These are phyloP conservation scores for Cardamine resedifolia DNA, from an alignment of 345 rosid genomes.

Conservation along the genomic window DNA sequence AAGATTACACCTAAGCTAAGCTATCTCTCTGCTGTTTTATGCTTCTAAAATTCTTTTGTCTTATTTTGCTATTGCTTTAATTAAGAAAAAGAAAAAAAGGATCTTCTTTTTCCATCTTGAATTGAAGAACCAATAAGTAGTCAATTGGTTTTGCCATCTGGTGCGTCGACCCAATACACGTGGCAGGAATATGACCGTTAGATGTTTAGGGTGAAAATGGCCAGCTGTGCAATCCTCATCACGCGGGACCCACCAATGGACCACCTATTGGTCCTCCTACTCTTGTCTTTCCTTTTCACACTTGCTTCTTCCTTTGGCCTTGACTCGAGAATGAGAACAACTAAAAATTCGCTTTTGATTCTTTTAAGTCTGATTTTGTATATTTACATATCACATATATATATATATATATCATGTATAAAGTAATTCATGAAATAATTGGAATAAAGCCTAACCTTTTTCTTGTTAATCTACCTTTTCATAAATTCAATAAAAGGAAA, in stretches of 20 bases:
- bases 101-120: neutral
- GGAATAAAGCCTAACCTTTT: neutral
- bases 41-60: neutral
- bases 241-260: constrained; percentile 20
- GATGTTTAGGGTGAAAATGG: neutral
- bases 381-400: neutral
- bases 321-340: neutral
- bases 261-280: constrained; percentile 8
- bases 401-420: neutral
- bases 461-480: neutral
- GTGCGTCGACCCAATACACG: constrained; percentile 14
- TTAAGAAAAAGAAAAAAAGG: neutral
- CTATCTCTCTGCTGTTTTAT: constrained; percentile 22
- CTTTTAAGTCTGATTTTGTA: neutral
- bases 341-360: neutral
- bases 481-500: neutral
- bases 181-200: neutral
- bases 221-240: constrained; percentile 15
- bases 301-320: constrained; percentile 5
- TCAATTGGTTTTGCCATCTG: neutral
- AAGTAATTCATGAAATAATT: neutral
- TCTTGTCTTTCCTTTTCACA: neutral
- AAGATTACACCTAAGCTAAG: constrained; percentile 21
- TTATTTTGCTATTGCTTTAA: constrained; percentile 14
- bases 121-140: neutral